Evolutionary conservation across 2,329 filamentous ascomycete species (phyloP), one percentile per base, ranked within the genome.

Genomic region (Gliomastix tumulicola): DNA sequence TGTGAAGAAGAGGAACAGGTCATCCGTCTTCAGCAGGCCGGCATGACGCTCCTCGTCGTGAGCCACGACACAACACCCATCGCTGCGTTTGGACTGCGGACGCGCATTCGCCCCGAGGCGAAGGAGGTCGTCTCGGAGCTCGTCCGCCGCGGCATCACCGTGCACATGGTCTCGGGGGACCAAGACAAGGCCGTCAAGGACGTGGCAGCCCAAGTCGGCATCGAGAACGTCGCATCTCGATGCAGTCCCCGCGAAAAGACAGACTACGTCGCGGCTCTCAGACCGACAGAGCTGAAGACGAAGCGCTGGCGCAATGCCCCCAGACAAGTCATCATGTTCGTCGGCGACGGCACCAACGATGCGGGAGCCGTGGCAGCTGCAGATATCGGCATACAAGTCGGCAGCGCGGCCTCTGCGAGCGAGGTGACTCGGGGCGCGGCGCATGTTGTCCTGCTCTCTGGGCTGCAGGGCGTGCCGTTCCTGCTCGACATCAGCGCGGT

Each of bases 341-440:
- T 75, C 35, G 85, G 85, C 22, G 85, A 90, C 47, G 86, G 86
- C 3, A 88, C 82, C 12, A 90, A 90, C 53, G 85, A 90, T 49
- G 82, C 85, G 0, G 68, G 76, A 4, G 85, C 85, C 0, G 67
- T 90, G 3, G 77, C 82, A 1, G 74, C 80, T 50, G 82, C 86
- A 2, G 73, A 72, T 6, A 71, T 90, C 20, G 86, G 86, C 20
- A 65, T 88, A 0, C 81, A 86, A 44, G 74, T 90, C 52, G 73
- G 72, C 40, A 55, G 59, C 15, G 21, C 16, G 13, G 18, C 32
- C 18, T 21, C 22, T 6, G 23, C 34, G 30, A 76, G 70, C 2
- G 83, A 88, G 39, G 66, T 88, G 2, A 80, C 85, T 0, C 65
- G 74, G 37, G 69, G 66, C 3, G 80, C 82, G 0, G 80, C 85